Conservation (phyloP, 2,329 filamentous ascomycete genomes). For the Cadophora malorum region DNA sequence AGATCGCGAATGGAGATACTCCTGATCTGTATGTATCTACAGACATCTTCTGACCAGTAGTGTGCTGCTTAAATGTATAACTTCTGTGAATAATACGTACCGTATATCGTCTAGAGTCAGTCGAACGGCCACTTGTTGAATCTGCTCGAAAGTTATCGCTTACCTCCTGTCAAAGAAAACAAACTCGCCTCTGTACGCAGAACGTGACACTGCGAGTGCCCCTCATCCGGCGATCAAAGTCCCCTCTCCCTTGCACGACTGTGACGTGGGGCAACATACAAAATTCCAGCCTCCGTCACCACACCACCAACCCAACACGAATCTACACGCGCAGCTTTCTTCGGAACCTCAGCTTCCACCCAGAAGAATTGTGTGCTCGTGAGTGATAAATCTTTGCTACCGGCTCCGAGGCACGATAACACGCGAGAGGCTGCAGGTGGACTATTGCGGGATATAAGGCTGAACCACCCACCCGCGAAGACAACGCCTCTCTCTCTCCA, state of each 20-base stretch:
- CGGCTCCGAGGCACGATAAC: slow-evolving; percentile 4
- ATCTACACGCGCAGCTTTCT: background rate
- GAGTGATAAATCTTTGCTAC: background rate
- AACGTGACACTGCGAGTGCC: background rate
- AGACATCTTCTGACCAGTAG: no score
- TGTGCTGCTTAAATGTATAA: no score
- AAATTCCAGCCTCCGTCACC: background rate
- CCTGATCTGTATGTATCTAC: no score
- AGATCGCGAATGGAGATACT: no score
- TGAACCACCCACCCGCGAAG: background rate
- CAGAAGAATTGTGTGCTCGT: background rate
- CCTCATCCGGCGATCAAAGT: background rate
- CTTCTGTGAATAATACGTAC: no score
- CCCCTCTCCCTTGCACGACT: background rate
- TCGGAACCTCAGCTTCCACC: background rate
- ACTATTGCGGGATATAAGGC: slow-evolving; percentile 1
- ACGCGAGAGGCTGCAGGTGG: slow-evolving; percentile 10
- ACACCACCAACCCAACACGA: background rate
- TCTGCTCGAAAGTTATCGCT: background rate
- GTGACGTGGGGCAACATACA: slow-evolving; percentile 10
- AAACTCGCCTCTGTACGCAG: slow-evolving; percentile 5
- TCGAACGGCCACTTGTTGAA: background rate
- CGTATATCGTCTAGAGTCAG: no score
- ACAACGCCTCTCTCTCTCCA: background rate
- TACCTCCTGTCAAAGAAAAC: background rate